Evolutionary conservation across 805 yeast species (phyloP), one percentile per base, ranked within the genome.

Genomic region (Tetrapisispora arboricola): DNA sequence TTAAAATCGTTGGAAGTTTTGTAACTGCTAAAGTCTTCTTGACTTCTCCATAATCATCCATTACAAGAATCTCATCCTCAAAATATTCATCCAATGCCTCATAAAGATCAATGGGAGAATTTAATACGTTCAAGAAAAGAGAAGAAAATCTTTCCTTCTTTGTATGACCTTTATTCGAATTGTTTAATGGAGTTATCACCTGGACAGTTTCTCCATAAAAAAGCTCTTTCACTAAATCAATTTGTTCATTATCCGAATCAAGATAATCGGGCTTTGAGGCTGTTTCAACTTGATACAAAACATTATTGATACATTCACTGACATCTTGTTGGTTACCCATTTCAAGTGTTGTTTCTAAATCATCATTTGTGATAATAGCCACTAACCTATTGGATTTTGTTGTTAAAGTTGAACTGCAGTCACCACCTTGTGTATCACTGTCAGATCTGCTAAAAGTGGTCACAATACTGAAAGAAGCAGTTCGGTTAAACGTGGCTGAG

Each of bases 261-360:
- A 80, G 55, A 1, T 60, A 59, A 11, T 67, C 68, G 0, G 95
- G 92, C 38, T 72, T 77, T 42, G 84, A 70, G 0, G 95, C 94
- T 20, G 94, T 84, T 57, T 90, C 96, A 28, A 90, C 67, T 58
- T 88, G 97, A 48, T 81, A 84, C 13, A 88, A 68, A 9, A 92
- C 96, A 58, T 92, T 92, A 41, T 87, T 94, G 54, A 90, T 88
- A 60, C 97, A 90, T 57, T 92, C 98, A 0, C 96, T 87, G 18
- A 92, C 97, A 66, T 92, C 98, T 59, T 92, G 98, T 58, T 92
- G 98, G 47, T 94, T 70, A 3, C 96, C 94, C 51, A 80, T 68
- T 55, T 84, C 88, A 40, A 80, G 67, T 0, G 92, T 78, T 49
- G 78, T 73, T 43, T 77, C 87, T 61, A 82, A 72, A 52, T 81